Base-by-base conservation (phyloP, 176 grass and related monocot genomes). In the Aegilops tauschii region DNA sequence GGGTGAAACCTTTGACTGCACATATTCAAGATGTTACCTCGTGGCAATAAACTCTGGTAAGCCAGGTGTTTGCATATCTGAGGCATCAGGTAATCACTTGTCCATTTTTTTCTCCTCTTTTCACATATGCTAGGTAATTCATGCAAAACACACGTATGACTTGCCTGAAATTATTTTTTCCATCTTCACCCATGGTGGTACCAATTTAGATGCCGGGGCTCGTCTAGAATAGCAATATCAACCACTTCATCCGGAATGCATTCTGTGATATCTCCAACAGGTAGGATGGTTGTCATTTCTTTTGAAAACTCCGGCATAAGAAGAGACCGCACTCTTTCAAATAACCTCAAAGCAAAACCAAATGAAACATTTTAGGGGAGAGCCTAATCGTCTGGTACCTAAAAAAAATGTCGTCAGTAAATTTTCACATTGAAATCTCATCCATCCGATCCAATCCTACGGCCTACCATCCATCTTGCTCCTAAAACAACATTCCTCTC, bases 51-150 rank as follows among this genome's bases (percentile, higher is more conserved):
- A 98, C 96, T 82, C 90, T 79, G 49, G 92, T 91, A 66, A 98
- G 88, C 93, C 92, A 98, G 47, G 40, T 44, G 40, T 47, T 47
- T 3, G 81, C 83, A 91, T 90, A 40, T 80, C 83, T 91, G 79
- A 93, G 85, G 69, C 95, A 69, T 76, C 90, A 91, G 17, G 97
- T 90, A 35, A 94, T 79, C 4, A 90, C 58, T 63, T 82, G 85
- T 83, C 94, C 97, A 88, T 98, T 96, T 67, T 47, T 96, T 96
- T 98, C 92, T 76, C 94, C 92, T 76, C 94, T 86, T 82, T 73
- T 96, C 37, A 98, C 97, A 93, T 98, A 98, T 82, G 91, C 97
- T 21, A 98, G 76, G 88, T 98, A 98, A 85, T 98, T 98, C 59
- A 94, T 98, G 65, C 91, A 94, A 70, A 98, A 74, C 21, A 98